These are phyloP conservation scores for Ogataea henricii DNA, from an alignment of 805 yeast species.

Conservation along the genomic window DNA sequence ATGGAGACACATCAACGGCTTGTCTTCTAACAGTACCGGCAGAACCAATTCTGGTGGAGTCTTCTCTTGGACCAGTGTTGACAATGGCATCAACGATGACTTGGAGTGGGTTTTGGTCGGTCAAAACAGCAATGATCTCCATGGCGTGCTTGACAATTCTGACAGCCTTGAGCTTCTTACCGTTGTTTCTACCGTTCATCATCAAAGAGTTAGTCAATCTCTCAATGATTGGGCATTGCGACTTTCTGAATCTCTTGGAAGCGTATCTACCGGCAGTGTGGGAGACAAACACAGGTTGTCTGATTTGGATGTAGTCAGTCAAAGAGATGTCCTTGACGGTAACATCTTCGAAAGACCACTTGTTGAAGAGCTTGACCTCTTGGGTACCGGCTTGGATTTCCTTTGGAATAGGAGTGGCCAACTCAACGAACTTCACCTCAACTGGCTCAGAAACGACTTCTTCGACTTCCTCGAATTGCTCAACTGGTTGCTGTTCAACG, in stretches of 20 bases:
- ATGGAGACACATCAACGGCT: constrained; percentile 99
- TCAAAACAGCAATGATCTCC: constrained; percentile 94
- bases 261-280: constrained; percentile 99
- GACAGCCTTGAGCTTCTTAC: constrained; percentile 99
- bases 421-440: constrained; percentile 74
- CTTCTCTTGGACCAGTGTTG: constrained; percentile 99
- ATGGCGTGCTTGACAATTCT: constrained; percentile 99
- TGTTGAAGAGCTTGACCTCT: constrained; percentile 98
- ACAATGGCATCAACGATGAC: constrained; percentile 98
- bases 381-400: constrained; percentile 94
- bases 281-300: constrained; percentile 95
- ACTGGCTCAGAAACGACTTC: constrained; percentile 81
- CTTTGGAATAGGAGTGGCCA: constrained; percentile 96
- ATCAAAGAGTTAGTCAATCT: constrained; percentile 99
- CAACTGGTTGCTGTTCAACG: constrained; percentile 70
- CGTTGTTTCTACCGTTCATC: constrained; percentile 99
- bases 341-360: constrained; percentile 98
- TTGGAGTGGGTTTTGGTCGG: constrained; percentile 99
- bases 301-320: constrained; percentile 97
- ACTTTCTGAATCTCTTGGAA: constrained; percentile 99
- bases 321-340: constrained; percentile 97
- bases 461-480: constrained; percentile 47
- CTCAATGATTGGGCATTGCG: constrained; percentile 99
- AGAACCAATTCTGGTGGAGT: constrained; percentile 99
- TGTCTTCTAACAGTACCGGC: constrained; percentile 99